A percentile compares a stretch with the other conserved stretches of the same genome.
Conservation (phyloP, 768 basidiomycete genomes). For the Podaxis sp. region DNA sequence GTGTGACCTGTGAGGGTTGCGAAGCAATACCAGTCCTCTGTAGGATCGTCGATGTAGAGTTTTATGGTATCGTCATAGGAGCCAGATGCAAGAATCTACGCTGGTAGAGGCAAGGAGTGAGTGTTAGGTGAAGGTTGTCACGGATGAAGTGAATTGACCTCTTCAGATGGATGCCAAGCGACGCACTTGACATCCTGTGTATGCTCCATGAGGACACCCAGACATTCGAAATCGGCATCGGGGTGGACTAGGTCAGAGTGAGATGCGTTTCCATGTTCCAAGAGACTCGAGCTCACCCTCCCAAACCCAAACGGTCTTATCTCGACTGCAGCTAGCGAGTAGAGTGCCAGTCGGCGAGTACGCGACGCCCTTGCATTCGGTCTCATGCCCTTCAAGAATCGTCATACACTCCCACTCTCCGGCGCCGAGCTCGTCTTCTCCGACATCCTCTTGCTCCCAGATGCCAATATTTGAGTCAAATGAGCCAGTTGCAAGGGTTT, state of each 20-base stretch:
- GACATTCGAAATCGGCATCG: slow-evolving; percentile 91
- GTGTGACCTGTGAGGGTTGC: slow-evolving; percentile 76
- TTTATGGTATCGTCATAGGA: slow-evolving; percentile 98
- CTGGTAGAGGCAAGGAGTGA: slow-evolving; percentile 22
- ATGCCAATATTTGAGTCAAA: slow-evolving; percentile 93
- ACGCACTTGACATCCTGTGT: slow-evolving; percentile 95
- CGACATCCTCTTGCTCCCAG: slow-evolving; percentile 71
- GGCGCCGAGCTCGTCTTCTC: slow-evolving; percentile 27
- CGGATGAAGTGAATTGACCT: slow-evolving; percentile 50
- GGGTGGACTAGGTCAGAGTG: slow-evolving; percentile 63
- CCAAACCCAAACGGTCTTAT: slow-evolving; percentile 99
- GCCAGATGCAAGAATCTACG: slow-evolving; percentile 89
- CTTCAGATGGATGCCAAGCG: slow-evolving; percentile 93
- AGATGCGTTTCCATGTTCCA: neutral
- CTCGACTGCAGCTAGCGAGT: slow-evolving; percentile 92
- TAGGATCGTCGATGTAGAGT: slow-evolving; percentile 89
- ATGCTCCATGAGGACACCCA: slow-evolving; percentile 96
- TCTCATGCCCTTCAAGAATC: slow-evolving; percentile 92
- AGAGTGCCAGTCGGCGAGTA: slow-evolving; percentile 78
- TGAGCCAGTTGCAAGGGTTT: slow-evolving; percentile 85
- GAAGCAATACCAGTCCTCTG: slow-evolving; percentile 92
- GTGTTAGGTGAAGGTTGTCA: slow-evolving; percentile 4
- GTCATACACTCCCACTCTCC: slow-evolving; percentile 89
- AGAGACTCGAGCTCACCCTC: slow-evolving; percentile 58
- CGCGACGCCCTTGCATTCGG: slow-evolving; percentile 91